Evolutionary conservation across 345 rosid species (phyloP), one percentile per base, ranked within the genome.

Genomic region (Conringia planisiliqua): DNA sequence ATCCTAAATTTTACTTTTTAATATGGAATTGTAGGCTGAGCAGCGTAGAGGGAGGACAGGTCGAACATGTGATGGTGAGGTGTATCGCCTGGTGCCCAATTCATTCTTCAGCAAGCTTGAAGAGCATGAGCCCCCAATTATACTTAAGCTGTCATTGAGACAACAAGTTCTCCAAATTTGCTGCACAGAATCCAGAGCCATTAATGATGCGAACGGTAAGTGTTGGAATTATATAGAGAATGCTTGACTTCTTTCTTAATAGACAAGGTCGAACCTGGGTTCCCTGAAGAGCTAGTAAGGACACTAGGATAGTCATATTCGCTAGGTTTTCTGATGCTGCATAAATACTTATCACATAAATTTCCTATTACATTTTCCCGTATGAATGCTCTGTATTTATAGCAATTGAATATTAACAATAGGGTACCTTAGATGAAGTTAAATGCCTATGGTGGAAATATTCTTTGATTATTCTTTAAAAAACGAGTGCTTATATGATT

Each of bases 31-130:
- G 70, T 81, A 93, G 98, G 97, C 98, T 76, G 85, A 93, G 73
- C 98, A 93, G 73, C 94, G 98, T 36, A 79, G 80, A 80, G 98
- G 97, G 78, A 87, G 98, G 83, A 93, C 98, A 55, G 98, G 98
- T 54, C 86, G 97, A 76, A 93, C 97, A 47, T 93, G 98, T 80
- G 91, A 93, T 78, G 98, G 98, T 74, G 88, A 89, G 80, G 83
- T 89, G 56, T 93, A 89, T 82, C 88, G 96, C 70, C 84, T 93
- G 86, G 95, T 93, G 59, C 86, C 97, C 13, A 75, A 88, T 68
- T 84, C 96, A 64, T 89, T 89, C 82, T 93, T 84, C 83, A 81
- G 62, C 72, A 61, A 84, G 77, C 86, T 93, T 61, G 85, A 87
- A 75, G 91, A 88, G 35, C 40, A 75, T 70, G 98, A 93, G 72